These are phyloP conservation scores for Ophiosphaerella narmari DNA, from an alignment of 2,329 filamentous ascomycete species.

Conservation along the genomic window DNA sequence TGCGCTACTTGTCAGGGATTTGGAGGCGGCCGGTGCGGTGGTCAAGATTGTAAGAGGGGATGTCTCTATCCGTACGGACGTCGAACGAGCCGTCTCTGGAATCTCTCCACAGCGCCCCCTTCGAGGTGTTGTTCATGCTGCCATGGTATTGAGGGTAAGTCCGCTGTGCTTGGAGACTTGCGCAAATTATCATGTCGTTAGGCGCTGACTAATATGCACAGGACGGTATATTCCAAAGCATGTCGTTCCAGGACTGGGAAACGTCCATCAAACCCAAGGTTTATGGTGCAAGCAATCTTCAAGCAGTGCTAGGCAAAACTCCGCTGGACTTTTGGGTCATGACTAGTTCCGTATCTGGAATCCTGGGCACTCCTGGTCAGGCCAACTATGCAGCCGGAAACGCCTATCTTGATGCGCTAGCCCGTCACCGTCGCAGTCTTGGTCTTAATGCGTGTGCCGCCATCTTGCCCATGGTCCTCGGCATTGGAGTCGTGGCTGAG, in stretches of 20 bases:
- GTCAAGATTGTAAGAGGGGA: too few species aligned
- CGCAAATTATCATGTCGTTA: too few species aligned
- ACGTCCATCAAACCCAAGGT: neutral
- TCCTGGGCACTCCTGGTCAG: slow-evolving; percentile 11
- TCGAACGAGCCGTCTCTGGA: too few species aligned
- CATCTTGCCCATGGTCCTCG: slow-evolving; percentile 8
- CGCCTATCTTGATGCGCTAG: slow-evolving; percentile 14
- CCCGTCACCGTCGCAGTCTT: slow-evolving; percentile 11
- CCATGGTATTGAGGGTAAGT: slow-evolving; percentile 18
- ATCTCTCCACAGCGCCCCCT: neutral
- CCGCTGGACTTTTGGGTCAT: slow-evolving; percentile 18
- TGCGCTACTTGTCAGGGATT: too few species aligned
- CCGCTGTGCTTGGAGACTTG: too few species aligned
- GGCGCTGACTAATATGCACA: slow-evolving; percentile 3
- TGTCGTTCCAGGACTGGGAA: neutral
- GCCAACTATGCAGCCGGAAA: slow-evolving; percentile 16
- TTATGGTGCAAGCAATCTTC: slow-evolving; percentile 2
- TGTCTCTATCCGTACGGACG: too few species aligned
- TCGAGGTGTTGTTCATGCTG: slow-evolving; percentile 10
- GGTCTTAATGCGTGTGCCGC: neutral
- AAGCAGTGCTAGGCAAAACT: neutral
- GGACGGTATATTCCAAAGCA: slow-evolving; percentile 3
- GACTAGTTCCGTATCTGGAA: slow-evolving; percentile 9
- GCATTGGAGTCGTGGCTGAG: neutral
- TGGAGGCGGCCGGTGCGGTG: too few species aligned